Base-by-base conservation (phyloP, 768 basidiomycete genomes). In the Pulveroboletus frians region DNA sequence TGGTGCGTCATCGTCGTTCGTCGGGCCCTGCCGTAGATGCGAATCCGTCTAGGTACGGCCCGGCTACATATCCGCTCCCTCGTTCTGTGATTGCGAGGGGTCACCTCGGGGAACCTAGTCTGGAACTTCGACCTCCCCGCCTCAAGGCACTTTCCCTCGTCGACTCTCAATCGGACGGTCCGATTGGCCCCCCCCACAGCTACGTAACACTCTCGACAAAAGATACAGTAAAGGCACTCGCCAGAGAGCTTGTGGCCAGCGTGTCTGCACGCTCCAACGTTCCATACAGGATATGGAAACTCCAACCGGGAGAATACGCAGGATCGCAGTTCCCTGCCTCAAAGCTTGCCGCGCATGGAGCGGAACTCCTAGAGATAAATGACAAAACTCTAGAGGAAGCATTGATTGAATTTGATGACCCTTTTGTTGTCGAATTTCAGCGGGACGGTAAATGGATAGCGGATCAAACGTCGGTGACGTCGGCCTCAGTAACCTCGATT, bases 371-470 rank as follows among this genome's bases (percentile, higher is more conserved):
- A 7, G 71, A 71, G 30, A 55, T 55, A 51, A 73, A 68, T 43
- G 64, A 75, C 39, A 74, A 71, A 55, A 76, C 76, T 0, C 66
- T 89, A 13, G 81, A 81, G 40, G 84, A 85, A 21, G 76, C 73
- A 3, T 66, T 73, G 36, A 71, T 88, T 26, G 71, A 79, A 50
- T 71, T 73, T 3, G 83, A 79, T 21, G 89, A 92, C 60, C 70
- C 74, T 1, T 84, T 93, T 66, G 79, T 83, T 1, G 78, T 92
- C n/a, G 92, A 96, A 58, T 78, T 85, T 61, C 78, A 80, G 58
- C 62, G 69, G 31, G 59, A 72, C n/a, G 76, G 73, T 37, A 70
- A 71, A 15, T 92, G 88, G 88, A 59, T 83, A 18, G 69, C 77
- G 3, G 76, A 79, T 39, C 59, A 51, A 51, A 54, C 45, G 35